Evolutionary conservation across 441 rosid species (phyloP), one percentile per base, ranked within the genome.

Genomic region (Biscutella auriculata): DNA sequence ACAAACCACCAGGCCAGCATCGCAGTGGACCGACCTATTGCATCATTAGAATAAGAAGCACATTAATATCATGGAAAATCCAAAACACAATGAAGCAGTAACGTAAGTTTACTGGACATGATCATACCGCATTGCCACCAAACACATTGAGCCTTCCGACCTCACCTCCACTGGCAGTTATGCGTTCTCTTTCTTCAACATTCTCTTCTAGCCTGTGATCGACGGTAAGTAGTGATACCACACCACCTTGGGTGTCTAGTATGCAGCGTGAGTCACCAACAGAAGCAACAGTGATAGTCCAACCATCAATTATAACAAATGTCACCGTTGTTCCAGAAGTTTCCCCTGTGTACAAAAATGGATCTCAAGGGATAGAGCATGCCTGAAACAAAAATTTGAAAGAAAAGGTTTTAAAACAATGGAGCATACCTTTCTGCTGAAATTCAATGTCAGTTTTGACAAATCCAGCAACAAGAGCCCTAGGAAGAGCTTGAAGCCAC

Each of bases 131-230:
- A 73, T 84, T 88, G 62, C 95, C 94, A 45, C 98, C 97, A 37
- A 79, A 92, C 62, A 84, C 76, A 67, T 88, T 86, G 56, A 92
- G 89, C 69, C 98, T 82, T 61, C 98, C 98, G 6, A 88, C 98
- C 82, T 92, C 97, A 60, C 98, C 98, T 10, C 98, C 98, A 69
- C 98, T 88, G 46, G 98, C 98, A 74, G 97, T 92, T 65, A 92
- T 88, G 35, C 98, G 97, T 73, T 88, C 97, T 70, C 98, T 79
- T 78, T 92, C 98, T 77, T 86, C 97, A 13, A 26, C 92, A 73
- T 92, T 92, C 73, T 92, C 98, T 77, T 92, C 98, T 16, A 92
- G 77, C 76, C 98, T 80, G 66, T 88, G 97, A 75, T 92, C 98
- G 26, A 86, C 98, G 3, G 98, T 92, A 74, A 92, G 73, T 1